These are phyloP conservation scores for Microbotryum silenes-acaulis DNA, from an alignment of 1,284 basidiomycete species.

Conservation along the genomic window DNA sequence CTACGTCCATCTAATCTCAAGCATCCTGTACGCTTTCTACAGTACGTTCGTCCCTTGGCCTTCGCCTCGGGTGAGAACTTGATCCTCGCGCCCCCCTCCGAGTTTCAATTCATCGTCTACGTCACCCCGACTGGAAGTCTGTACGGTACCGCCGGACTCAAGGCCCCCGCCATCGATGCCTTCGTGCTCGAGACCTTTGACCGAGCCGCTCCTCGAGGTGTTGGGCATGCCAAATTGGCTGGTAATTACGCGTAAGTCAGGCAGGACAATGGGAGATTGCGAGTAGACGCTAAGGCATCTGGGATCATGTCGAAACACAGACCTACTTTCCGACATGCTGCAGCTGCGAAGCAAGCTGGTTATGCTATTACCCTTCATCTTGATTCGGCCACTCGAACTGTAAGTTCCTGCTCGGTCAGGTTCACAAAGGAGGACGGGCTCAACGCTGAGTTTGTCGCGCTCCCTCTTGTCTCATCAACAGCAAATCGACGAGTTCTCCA, in stretches of 20 bases:
- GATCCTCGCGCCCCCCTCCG: constrained; percentile 36
- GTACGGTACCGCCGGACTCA: constrained; percentile 37
- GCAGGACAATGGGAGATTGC: too few species aligned
- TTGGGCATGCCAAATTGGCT: constrained; percentile 39
- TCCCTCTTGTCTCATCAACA: too few species aligned
- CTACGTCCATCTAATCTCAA: background rate
- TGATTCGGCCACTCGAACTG: constrained; percentile 36
- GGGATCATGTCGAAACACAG: background rate
- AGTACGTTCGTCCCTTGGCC: constrained; percentile 34
- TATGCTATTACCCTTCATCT: constrained; percentile 41
- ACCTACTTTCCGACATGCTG: constrained; percentile 33
- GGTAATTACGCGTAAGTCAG: constrained; percentile 6
- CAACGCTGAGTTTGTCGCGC: too few species aligned
- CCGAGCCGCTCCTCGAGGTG: constrained; percentile 35
- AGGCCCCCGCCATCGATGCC: constrained; percentile 39
- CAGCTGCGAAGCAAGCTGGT: constrained; percentile 38
- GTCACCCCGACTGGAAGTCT: constrained; percentile 40
- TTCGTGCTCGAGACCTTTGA: constrained; percentile 41
- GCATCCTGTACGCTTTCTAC: background rate
- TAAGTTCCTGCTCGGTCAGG: constrained; percentile 17
- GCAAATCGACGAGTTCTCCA: constrained; percentile 39
- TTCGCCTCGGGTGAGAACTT: constrained; percentile 38
- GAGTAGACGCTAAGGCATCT: too few species aligned
- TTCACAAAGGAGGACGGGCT: too few species aligned
- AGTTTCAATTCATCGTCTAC: constrained; percentile 41